Evolutionary conservation across 2,329 filamentous ascomycete species (phyloP), one percentile per base, ranked within the genome.

Genomic region (Ceratocystiopsis brevicomis): DNA sequence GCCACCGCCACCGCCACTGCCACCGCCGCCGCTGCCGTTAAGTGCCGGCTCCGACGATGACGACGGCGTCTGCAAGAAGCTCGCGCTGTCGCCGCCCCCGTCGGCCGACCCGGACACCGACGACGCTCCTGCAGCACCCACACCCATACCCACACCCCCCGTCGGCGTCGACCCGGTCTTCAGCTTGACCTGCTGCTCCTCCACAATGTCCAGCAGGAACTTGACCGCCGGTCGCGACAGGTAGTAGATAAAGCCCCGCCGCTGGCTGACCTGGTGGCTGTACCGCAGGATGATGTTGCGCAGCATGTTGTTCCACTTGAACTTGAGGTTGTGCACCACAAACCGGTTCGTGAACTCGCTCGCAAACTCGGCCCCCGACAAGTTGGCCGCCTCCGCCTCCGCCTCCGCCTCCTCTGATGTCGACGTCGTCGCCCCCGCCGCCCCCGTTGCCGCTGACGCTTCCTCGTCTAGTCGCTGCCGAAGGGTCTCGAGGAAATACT

Each of bases 321-420:
- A 66, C 55, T 98, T 90, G 57, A 92, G 74, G 53, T 98, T 98
- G 65, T 98, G 90, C 42, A 98, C 81, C 52, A 96, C 88, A 64
- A 98, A 98, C 2, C 90, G 81, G 56, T 98, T 98, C 57, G 92
- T 90, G 66, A 95, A 98, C 56, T 96, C 87, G 58, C 82, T 94
- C 40, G 83, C 78, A 51, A 88, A 88, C 50, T 95, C 86, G 15
- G 81, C 74, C 4, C 78, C 73, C 1, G 79, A 73, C 3, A 14
- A 13, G 13, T 14, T 11, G 5, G 13, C 11, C 33, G 33, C 4
- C 4, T 4, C 33, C 13, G 13, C 15, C 4, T 34, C 33, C 12
- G 13, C 11, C 33, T 9, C 4, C 4, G 3, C 33, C 13, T 3
- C 15, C 4, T 34, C 33, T 8, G 33, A 34, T 13, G 32, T 11